These are phyloP conservation scores for Ramaria sp. DNA, from an alignment of 768 basidiomycete species.

Conservation along the genomic window DNA sequence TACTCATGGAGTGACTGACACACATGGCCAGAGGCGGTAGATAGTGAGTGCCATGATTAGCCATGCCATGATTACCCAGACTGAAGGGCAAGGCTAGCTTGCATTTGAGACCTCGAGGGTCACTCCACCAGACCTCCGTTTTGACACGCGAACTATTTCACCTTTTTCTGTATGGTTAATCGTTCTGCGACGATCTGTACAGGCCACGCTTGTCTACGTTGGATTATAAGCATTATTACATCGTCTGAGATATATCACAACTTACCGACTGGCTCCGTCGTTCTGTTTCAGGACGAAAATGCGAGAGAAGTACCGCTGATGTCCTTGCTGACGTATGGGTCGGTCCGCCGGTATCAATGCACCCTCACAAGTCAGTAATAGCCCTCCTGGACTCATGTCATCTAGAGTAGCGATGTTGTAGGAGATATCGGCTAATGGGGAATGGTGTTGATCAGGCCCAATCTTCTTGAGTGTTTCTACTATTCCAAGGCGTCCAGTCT, in stretches of 20 bases:
- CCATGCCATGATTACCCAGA: no score
- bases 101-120: no score
- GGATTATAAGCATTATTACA: neutral
- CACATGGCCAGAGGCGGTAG: no score
- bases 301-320: neutral
- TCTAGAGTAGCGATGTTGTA: constrained; percentile 4
- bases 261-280: neutral
- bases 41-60: no score
- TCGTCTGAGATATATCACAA: neutral
- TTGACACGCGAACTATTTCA: neutral
- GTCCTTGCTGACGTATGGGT: neutral
- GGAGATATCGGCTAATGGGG: neutral
- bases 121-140: no score
- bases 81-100: no score
- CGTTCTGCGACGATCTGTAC: constrained; percentile 4
- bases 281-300: constrained; percentile 6
- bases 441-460: constrained; percentile 4
- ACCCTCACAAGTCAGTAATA: constrained; percentile 6
- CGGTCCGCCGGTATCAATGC: neutral
- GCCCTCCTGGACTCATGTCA: neutral
- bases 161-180: neutral
- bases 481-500: neutral
- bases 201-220: neutral
- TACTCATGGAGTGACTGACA: no score
- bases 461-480: neutral